Evolutionary conservation across 805 yeast species (phyloP), one percentile per base, ranked within the genome.

Genomic region (Jamesozyma rosinii): DNA sequence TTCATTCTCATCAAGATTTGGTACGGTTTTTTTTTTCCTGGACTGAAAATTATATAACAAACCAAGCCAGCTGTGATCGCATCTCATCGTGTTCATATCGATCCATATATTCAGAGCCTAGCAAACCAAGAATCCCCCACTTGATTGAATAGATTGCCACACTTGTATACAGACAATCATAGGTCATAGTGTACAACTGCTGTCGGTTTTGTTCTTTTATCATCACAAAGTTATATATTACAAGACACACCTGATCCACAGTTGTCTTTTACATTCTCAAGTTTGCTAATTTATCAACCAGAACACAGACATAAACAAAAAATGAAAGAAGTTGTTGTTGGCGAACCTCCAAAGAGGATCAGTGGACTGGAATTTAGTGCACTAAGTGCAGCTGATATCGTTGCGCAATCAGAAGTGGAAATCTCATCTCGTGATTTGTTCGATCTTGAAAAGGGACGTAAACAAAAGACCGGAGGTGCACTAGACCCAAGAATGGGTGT

Each of bases 401-500:
- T 87, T 36, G 90, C 90, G 18, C 95, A 90, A 67, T 83, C 95
- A 2, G 96, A 89, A 58, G 95, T 89, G 21, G 97, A 92, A 61
- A 85, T 92, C 46, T 76, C 83, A 34, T 86, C 95, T 15, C 75
- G 97, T 53, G 96, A 90, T 61, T 72, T 92, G 44, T 92, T 86
- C 61, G 96, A 92, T 64, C 70, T 92, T 46, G 95, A 88, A 52
- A 78, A 82, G 53, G 95, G 95, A 5, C 72, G 97, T 52, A 69
- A 75, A n/a, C 88, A 95, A 5, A 86, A 81, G 49, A 69, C 63
- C 15, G 74, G 77, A 50, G 99, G 98, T 49, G 97, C 98, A 2
- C 69, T 92, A 34, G 99, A 92, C 63, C 74, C 87, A 19, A 72
- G 76, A 42, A 88, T 94, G 98, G 99, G 99, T 60, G 86, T 86